Evolutionary conservation across 768 basidiomycete genomes (phyloP), one percentile per base, ranked within the genome.

Genomic region (Termitomyces sp.): DNA sequence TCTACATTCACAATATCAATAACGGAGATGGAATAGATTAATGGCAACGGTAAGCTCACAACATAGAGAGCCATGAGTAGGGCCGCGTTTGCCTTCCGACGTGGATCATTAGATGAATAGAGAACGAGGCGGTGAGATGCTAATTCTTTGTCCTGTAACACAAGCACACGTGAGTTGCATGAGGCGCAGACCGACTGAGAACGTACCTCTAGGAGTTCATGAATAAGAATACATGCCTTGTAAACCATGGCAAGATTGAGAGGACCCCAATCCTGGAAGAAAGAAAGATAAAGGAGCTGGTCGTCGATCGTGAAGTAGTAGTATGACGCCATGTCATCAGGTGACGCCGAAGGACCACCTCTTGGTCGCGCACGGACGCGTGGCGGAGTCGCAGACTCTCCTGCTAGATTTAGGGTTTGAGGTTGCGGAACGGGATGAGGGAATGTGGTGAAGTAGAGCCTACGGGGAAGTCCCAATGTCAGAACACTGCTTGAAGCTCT

Each of bases 191-290:
- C 63, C 70, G 56, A 61, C 63, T 59, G n/a, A n/a, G 56, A 56
- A 61, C 70, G 44, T 56, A 90, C 91, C 79, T 92, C 88, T 43
- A 94, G 80, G 49, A 95, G 79, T 70, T 92, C 89, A 67, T 95
- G 94, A 57, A 95, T 88, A 62, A 93, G 83, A 35, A 96, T 91
- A 73, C 94, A 95, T 32, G 86, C 89, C 72, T 90, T 92, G 76
- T 92, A 94, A 33, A 94, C 90, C 90, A 90, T 91, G n/a, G 90
- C 87, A 40, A 94, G 79, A 68, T 94, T 94, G 54, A 94, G 78
- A 32, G 94, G 94, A 14, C 94, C 94, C 87, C 92, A 95, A 71
- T 97, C 94, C 69, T 93, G 87, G 70, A 90, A 95, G 81, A 97
- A 97, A 33, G 90, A 92, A 62, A 94, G 82, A 76, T 97, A 97